A percentile compares a stretch with the other conserved stretches of the same genome.
phyloP scores from a whole-genome alignment of 139 green algal genomes.

The Haematococcus lacustris region DNA sequence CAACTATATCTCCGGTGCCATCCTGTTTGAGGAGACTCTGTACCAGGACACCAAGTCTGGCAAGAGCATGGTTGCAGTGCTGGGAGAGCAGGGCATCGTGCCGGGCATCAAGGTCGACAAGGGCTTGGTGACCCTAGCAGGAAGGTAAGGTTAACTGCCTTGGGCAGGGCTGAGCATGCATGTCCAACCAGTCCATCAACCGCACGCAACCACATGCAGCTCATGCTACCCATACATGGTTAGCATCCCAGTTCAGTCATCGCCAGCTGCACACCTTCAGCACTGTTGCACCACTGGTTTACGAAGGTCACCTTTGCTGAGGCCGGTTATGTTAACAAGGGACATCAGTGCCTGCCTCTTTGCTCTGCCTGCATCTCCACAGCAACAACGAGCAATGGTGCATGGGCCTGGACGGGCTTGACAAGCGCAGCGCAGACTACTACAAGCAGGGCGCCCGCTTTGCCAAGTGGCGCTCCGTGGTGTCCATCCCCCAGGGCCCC shows the following conservation, averaged over 20 bases:
- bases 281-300: no score
- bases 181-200: no score
- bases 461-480: conserved; percentile 91
- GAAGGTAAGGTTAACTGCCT: no score
- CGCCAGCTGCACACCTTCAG: no score
- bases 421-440: conserved; percentile 87
- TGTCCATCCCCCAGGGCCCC: conserved; percentile 82
- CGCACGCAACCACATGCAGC: no score
- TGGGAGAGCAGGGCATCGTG: conserved; percentile 77
- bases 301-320: no score
- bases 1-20: conserved; percentile 86
- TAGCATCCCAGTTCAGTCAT: no score
- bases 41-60: conserved; percentile 83
- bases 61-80: conserved; percentile 80
- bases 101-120: conserved; percentile 96
- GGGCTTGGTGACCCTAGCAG: conserved; percentile 87
- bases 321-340: no score
- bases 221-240: no score
- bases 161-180: no score
- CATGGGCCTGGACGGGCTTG: conserved; percentile 93
- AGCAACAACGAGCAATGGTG: conserved; percentile 90
- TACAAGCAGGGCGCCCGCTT: conserved; percentile 98
- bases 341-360: no score
- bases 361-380: no score
- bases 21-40: conserved; percentile 99